Percentiles rank a stretch among this genome's conserved stretches.
Evolutionary conservation across 441 rosid species (phyloP).

Genomic region (Eruca vesicaria): DNA sequence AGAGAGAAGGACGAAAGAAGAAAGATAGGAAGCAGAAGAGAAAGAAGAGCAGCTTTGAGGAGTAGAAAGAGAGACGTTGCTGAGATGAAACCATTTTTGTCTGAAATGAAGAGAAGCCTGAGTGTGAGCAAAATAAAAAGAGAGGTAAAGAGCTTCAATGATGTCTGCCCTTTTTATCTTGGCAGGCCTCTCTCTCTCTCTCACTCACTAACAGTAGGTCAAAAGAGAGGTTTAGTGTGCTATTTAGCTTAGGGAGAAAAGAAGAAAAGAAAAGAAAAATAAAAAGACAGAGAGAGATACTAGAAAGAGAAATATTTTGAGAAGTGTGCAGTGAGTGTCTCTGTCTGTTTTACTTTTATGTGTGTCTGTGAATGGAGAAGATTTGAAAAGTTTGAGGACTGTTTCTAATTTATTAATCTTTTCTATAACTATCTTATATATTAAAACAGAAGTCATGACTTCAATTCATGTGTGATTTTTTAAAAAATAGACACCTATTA

Average conservation of each 20-base stretch:
- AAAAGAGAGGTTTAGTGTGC: slow-evolving; percentile 30
- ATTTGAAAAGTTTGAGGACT: slow-evolving; percentile 22
- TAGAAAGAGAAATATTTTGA: slow-evolving; percentile 22
- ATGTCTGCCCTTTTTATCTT: slow-evolving; percentile 36
- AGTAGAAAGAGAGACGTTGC: slow-evolving; percentile 20
- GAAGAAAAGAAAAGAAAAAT: slow-evolving; percentile 5
- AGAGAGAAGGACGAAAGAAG: slow-evolving; percentile 41
- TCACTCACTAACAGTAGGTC: slow-evolving; percentile 22
- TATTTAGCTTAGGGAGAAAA: slow-evolving; percentile 34
- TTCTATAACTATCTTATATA: background rate
- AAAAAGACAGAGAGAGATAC: background rate
- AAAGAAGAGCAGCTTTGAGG: slow-evolving; percentile 23
- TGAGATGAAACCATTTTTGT: slow-evolving; percentile 25
- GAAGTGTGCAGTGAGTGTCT: slow-evolving; percentile 35
- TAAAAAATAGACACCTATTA: too few relatives aligned
- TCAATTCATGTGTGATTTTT: too few relatives aligned
- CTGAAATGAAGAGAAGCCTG: slow-evolving; percentile 20
- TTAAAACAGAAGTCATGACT: too few relatives aligned
- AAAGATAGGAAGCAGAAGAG: slow-evolving; percentile 33
- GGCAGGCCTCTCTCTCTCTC: slow-evolving; percentile 21
- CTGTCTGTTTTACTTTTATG: slow-evolving; percentile 24
- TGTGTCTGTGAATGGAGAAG: slow-evolving; percentile 27
- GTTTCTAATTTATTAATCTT: background rate
- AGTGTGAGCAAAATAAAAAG: background rate
- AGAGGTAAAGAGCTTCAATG: slow-evolving; percentile 31